Evolutionary conservation across 495 filamentous ascomycete species (phyloP), one percentile per base, ranked within the genome.

Genomic region (Parachaetomium inaequale): DNA sequence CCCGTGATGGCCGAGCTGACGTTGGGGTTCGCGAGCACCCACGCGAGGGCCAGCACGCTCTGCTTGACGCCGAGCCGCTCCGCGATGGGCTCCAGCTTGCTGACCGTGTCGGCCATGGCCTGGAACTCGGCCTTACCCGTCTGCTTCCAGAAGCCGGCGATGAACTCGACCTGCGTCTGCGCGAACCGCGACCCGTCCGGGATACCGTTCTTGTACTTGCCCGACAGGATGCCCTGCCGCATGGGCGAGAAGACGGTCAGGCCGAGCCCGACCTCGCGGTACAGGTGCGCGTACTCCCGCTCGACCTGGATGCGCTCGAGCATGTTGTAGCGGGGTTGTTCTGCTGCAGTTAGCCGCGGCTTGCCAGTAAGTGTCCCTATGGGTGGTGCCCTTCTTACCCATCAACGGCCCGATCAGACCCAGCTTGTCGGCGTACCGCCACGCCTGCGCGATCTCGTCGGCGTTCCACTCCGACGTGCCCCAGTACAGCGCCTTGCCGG

Each of bases 1-100:
- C 90, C 91, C 1, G 86, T 90, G 73, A 94, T 92, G 63, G 89
- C 87, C 4, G 82, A 85, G 47, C 82, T 86, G 61, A 95, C 83
- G 60, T 90, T 82, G 28, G 82, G 81, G 69, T 94, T 93, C 75
- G 85, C 88, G 55, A 93, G 74, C 61, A 89, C 84, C 90, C 90
- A 94, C 10, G 89, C 91, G 47, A 92, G 76, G 0, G 89, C 87
- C 59, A 94, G 76, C 62, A 85, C 82, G 29, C 86, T 83, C 64
- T 84, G 81, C 53, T 81, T 84, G 58, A 88, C 75, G 12, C 85
- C 86, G 28, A 93, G 76, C 65, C 83, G 79, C 26, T 90, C 79
- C 8, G 90, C 89, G 62, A 94, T 75, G 2, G 83, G 80, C 79
- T 86, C 74, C 45, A 85, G 66, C 58, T 76, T 78, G 70, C 64